Base-by-base conservation (phyloP, 768 basidiomycete genomes). In the Hortiboletus flavorubellus region DNA sequence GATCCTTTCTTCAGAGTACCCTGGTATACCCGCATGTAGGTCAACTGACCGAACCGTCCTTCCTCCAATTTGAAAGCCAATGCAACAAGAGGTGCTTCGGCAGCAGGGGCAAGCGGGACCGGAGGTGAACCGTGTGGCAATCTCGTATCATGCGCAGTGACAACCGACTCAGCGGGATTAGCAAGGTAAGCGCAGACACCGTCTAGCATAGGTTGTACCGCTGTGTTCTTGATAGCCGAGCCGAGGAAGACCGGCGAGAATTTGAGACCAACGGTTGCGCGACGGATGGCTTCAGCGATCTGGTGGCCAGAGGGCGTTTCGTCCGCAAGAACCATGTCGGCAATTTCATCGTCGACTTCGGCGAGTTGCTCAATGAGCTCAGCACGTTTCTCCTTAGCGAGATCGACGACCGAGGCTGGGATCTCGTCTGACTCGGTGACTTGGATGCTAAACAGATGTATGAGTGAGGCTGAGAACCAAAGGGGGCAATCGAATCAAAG, bases 1-100 rank as follows among this genome's bases (percentile, higher is more conserved):
- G 80, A 82, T 3, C 91, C 84, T 73, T 91, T 90, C 75, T 87
- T 93, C 70, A 99, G 71, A 38, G 84, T 91, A 31, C 97, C 97
- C 71, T 98, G 97, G 65, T 99, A 99, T 52, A 99, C 91, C 18
- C 97, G 80, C 85, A 99, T 94, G 72, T 99, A 99, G 0, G 97
- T 99, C 67, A 99, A 75, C 72, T 99, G 97, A 10, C 97, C 97
- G 67, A 91, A 99, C 23, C 91, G 81, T 5, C 96, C 95, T 76
- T 99, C 97, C 72, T 99, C 97, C 43, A 99, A 78, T 76, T 99
- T 99, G 82, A 99, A 99, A 12, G 97, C 97, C 47, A 99, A 76
- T 8, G 91, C 95, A 55, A 99, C 89, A 30, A 98, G 78, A 4
- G 95, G 92, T 0, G 91, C 91, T 30, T 84, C 80, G 0, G 91